Evolutionary conservation across 768 basidiomycete genomes (phyloP).

Genomic region (Piloderma croceum): DNA sequence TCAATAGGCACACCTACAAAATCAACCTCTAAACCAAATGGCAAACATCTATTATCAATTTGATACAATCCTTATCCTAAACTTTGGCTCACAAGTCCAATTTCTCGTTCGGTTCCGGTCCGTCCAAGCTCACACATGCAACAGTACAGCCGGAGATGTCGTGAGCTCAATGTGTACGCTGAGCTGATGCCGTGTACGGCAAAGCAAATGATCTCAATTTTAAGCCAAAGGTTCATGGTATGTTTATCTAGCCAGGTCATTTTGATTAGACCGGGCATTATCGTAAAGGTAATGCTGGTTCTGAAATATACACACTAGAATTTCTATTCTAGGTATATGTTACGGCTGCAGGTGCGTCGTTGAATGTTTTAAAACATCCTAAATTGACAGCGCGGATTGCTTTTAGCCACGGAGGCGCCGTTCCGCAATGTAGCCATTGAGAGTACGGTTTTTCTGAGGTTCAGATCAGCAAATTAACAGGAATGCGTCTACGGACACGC

Average conservation of each 20-base stretch:
- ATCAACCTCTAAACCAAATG: too few relatives aligned
- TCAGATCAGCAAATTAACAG: constrained; percentile 57
- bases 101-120: constrained; percentile 8
- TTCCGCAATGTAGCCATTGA: constrained; percentile 82
- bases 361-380: too few relatives aligned
- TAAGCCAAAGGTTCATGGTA: constrained; percentile 79
- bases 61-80: constrained; percentile 92
- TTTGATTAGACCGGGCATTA: too few relatives aligned
- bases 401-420: constrained; percentile 79
- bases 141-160: constrained; percentile 96
- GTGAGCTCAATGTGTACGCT: constrained; percentile 95
- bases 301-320: constrained; percentile 81
- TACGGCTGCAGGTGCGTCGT: constrained; percentile 99
- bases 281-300: constrained; percentile 70
- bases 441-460: constrained; percentile 94
- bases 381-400: constrained; percentile 93
- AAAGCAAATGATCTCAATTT: constrained; percentile 83
- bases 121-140: constrained; percentile 1
- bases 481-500: constrained; percentile 49
- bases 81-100: constrained; percentile 94
- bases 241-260: too few relatives aligned
- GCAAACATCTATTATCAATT: constrained; percentile 92
- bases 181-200: constrained; percentile 97
- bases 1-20: too few relatives aligned
- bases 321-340: constrained; percentile 94